Percentiles rank a stretch among this genome's conserved stretches.
These are phyloP conservation scores for Pythium monospermum DNA, from an alignment of 352 stramenopile genomes.

Conservation along the genomic window DNA sequence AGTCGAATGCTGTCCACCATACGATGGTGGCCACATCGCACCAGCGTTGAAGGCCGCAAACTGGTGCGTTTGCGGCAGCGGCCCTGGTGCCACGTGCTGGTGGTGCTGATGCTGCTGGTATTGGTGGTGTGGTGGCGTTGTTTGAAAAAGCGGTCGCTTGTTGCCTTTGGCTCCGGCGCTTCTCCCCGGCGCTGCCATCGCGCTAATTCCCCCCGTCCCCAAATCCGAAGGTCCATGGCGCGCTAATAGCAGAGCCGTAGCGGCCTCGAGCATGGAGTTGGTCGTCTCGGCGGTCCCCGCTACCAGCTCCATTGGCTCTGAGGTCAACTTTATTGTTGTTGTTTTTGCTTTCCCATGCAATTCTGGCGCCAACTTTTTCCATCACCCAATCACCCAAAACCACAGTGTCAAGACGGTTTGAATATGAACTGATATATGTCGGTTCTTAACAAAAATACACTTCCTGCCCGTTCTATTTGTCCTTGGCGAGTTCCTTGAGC, in stretches of 20 bases:
- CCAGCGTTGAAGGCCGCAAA: too few relatives aligned
- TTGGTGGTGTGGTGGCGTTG: neutral
- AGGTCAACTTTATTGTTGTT: neutral
- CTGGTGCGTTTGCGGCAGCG: too few relatives aligned
- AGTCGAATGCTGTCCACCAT: too few relatives aligned
- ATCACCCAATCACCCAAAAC: constrained; percentile 16
- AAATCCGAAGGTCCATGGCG: neutral
- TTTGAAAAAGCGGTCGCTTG: too few relatives aligned
- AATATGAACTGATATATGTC: neutral
- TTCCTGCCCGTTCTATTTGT: constrained; percentile 9
- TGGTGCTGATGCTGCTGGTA: neutral
- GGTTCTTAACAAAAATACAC: constrained; percentile 16
- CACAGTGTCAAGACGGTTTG: neutral
- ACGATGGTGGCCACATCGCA: too few relatives aligned
- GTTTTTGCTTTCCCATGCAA: neutral
- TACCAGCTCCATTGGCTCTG: constrained; percentile 2
- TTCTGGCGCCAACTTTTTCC: neutral
- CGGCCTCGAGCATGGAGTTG: constrained; percentile 2
- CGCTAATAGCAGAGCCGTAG: constrained; percentile 7
- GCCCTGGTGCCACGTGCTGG: too few relatives aligned
- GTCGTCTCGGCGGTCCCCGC: neutral
- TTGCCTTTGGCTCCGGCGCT: neutral
- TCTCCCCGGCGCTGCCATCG: neutral
- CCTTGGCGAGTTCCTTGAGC: constrained; percentile 59
- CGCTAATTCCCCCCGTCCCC: neutral